Base-by-base conservation (phyloP, 75 land plant species). In the Pinus taeda region DNA sequence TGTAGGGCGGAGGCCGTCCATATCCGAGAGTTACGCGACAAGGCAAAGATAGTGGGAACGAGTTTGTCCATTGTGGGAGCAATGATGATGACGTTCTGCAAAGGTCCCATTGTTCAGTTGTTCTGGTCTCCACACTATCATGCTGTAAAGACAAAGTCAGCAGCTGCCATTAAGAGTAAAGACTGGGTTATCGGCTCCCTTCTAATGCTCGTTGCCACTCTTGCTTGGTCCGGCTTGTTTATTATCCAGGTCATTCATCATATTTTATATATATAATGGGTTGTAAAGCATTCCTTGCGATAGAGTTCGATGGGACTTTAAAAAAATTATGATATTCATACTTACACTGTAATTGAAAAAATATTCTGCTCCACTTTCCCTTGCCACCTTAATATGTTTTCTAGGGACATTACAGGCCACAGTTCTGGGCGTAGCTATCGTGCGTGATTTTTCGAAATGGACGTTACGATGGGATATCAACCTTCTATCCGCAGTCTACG, bases 401-500 rank as follows among this genome's bases (percentile, higher is more conserved):
- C 9, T 88, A 78, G 87, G 90, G 8, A 85, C 90, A 26, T 62
- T 88, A 4, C 90, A 88, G 65, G 78, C 90, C 15, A 83, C 81
- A 42, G 90, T 77, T 14, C 85, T 88, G 3, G 83, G 87, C 17
- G 73, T 88, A 22, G 85, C 79, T 21, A 70, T 88, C 79, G 90
- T 85, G 33, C 83, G 76, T 57, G 74, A 57, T 33, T 57, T 81
- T 21, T 77, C 80, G 20, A 85, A 30, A 29, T 88, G 90, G 90
- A 17, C 58, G 55, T 83, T 88, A 64, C 87, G 90, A 6, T 88
- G 75, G 78, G 87, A 88, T 78, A 85, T 88, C 80, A 88, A 88
- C 69, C 89, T 88, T 39, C 80, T 82, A 17, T 82, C 86, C 30
- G 89, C 89, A 39, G 90, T 87, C 39, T 88, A 88, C 73, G 84